These are phyloP conservation scores for Silybum marianum DNA, from an alignment of 129 eudicot species.

Conservation along the genomic window DNA sequence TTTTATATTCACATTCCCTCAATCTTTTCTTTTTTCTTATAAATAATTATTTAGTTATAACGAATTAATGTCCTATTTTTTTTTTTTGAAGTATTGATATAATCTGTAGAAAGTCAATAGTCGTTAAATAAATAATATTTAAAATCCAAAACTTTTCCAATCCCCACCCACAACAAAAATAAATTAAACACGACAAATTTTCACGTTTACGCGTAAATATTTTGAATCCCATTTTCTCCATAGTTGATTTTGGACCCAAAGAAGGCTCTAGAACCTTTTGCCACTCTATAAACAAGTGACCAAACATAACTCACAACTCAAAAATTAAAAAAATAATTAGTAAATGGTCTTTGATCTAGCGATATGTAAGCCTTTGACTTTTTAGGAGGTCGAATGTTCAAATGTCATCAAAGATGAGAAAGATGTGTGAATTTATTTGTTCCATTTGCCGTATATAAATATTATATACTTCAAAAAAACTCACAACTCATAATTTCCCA, in stretches of 20 bases:
- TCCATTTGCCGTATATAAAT: too few relatives aligned
- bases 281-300: conserved; percentile 6
- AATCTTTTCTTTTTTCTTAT: too few relatives aligned
- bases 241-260: not conserved
- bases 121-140: not conserved
- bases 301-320: conserved; percentile 10
- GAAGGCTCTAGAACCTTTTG: not conserved
- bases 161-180: not conserved
- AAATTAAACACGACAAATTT: not conserved
- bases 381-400: too few relatives aligned
- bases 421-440: too few relatives aligned
- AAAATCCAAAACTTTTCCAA: not conserved
- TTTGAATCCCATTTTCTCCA: not conserved
- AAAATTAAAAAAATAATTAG: too few relatives aligned
- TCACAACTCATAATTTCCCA: not conserved
- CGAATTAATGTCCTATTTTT: too few relatives aligned
- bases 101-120: not conserved
- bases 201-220: not conserved
- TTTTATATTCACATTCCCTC: too few relatives aligned
- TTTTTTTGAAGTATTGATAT: too few relatives aligned
- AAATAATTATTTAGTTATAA: too few relatives aligned
- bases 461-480: not conserved
- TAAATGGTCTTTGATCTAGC: too few relatives aligned
- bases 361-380: too few relatives aligned
- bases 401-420: too few relatives aligned